Percentiles rank a stretch among this genome's conserved stretches.
These are phyloP conservation scores for Conoideocrella luteorostrata DNA, from an alignment of 2,329 filamentous ascomycete genomes.

Conservation along the genomic window DNA sequence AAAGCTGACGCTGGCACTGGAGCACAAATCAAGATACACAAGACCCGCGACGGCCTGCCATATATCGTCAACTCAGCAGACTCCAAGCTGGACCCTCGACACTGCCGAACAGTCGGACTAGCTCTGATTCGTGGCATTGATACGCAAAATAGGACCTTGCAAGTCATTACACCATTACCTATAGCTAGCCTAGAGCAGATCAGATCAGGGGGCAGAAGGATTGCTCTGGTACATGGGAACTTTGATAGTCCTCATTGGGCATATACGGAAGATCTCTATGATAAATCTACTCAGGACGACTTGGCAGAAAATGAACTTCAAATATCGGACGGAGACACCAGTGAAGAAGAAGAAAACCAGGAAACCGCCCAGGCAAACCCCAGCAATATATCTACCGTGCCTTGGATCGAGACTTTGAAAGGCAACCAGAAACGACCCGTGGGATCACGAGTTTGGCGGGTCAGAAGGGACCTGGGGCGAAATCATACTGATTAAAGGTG, in stretches of 20 bases:
- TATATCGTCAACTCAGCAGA: conserved; percentile 51
- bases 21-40: conserved; percentile 9
- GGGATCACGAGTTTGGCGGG: conserved; percentile 57
- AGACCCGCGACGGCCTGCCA: conserved; percentile 49
- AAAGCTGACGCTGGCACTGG: conserved; percentile 1
- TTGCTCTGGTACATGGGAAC: conserved; percentile 62
- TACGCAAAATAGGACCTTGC: conserved; percentile 41
- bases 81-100: conserved; percentile 51
- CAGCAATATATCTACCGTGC: conserved; percentile 28
- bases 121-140: conserved; percentile 68
- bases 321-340: conserved; percentile 27
- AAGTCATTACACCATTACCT: conserved; percentile 58
- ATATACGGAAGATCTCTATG: conserved; percentile 57
- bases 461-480: conserved; percentile 55
- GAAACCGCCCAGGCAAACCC: conserved; percentile 12
- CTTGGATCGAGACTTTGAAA: conserved; percentile 54
- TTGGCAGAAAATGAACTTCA: conserved; percentile 22
- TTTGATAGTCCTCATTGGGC: conserved; percentile 65
- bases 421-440: conserved; percentile 49
- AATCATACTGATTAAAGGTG: conserved; percentile 17
- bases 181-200: conserved; percentile 32
- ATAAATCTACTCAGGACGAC: conserved; percentile 25
- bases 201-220: conserved; percentile 34
- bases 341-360: conserved; percentile 19
- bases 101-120: conserved; percentile 55